Percentiles rank a stretch among this genome's conserved stretches.
Evolutionary conservation across 768 basidiomycete genomes (phyloP).

Genomic region (Lactifluus subvellereus): DNA sequence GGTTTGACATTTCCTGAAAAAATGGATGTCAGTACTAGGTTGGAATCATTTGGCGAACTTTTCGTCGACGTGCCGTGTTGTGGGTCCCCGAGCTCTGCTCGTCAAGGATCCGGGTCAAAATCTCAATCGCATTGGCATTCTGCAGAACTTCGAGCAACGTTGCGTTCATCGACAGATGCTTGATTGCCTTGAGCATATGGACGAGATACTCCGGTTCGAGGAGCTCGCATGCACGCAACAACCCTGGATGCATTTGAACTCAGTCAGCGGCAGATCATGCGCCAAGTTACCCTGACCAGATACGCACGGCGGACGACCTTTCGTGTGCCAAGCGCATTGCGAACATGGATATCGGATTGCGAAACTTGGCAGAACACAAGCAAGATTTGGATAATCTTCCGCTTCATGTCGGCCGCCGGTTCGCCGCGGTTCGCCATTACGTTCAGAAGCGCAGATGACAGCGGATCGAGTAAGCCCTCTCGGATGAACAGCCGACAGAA

Average conservation of each 20-base stretch:
- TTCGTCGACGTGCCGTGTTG: slow-evolving; percentile 55
- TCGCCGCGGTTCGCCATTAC: slow-evolving; percentile 73
- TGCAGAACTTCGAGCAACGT: slow-evolving; percentile 88
- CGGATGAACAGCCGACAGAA: slow-evolving; percentile 98
- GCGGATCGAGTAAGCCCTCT: slow-evolving; percentile 89
- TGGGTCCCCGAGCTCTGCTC: slow-evolving; percentile 74
- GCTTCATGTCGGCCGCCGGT: slow-evolving; percentile 66
- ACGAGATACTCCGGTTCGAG: slow-evolving; percentile 87
- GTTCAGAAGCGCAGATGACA: slow-evolving; percentile 83
- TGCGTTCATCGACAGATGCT: slow-evolving; percentile 92
- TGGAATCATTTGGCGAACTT: neutral
- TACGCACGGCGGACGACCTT: slow-evolving; percentile 83
- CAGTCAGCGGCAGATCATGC: neutral
- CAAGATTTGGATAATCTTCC: slow-evolving; percentile 84
- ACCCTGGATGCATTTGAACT: slow-evolving; percentile 42
- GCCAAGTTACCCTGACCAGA: neutral
- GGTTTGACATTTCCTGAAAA: slow-evolving; percentile 88
- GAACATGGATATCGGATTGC: slow-evolving; percentile 91
- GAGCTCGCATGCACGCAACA: slow-evolving; percentile 81
- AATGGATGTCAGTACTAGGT: neutral
- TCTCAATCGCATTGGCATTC: slow-evolving; percentile 92
- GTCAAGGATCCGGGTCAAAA: slow-evolving; percentile 78
- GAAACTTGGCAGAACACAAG: slow-evolving; percentile 92
- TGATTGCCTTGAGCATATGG: slow-evolving; percentile 88
- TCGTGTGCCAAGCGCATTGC: slow-evolving; percentile 85